Base-by-base conservation (phyloP, 352 stramenopile genomes). In the Globisporangium mamillatum region DNA sequence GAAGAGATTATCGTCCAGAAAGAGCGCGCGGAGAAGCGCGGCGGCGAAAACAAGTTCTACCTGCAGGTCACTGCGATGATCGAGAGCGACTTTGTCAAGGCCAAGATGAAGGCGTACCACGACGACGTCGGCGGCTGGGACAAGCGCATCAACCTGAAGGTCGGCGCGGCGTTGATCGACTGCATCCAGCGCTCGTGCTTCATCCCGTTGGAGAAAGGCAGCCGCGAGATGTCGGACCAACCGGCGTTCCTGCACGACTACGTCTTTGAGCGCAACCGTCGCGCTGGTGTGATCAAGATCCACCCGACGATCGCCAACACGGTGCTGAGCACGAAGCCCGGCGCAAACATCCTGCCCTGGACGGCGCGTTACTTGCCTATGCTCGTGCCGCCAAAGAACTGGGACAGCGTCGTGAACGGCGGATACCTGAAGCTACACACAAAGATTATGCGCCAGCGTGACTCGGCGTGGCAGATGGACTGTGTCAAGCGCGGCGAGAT, bases 1-100 rank as follows among this genome's bases (percentile, higher is more conserved):
- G 44, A 52, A 52, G 44, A 52, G 44, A 52, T 52, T 18, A 52
- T 52, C 44, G 44, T 52, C 18, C 44, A 52, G 44, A 52, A 52
- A 52, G 44, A 52, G 18, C 44, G 44, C 10, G 44, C 44, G 2
- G 44, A 52, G 44, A 52, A 52, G 44, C 44, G 44, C 18, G 44
- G 44, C 7, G 44, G 44, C 18, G 44, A 52, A 18, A 52, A 52
- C 44, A 52, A 52, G 44, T 52, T 52, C 44, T 52, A 52, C 44
- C 44, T 52, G 44, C 44, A 52, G 6, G 44, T 52, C 18, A 52
- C 44, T 52, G 44, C 44, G 44, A 52, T 52, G 44, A 52, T 52
- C 18, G 44, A 52, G 18, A 52, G 44, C 44, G 44, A 52, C 44
- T 52, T 52, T 52, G 44, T 52, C 5, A 52, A 52, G 44, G 18